A percentile compares a stretch with the other conserved stretches of the same genome.
Conservation (phyloP, 1,139 yeast species). For the Pichia sp. region DNA sequence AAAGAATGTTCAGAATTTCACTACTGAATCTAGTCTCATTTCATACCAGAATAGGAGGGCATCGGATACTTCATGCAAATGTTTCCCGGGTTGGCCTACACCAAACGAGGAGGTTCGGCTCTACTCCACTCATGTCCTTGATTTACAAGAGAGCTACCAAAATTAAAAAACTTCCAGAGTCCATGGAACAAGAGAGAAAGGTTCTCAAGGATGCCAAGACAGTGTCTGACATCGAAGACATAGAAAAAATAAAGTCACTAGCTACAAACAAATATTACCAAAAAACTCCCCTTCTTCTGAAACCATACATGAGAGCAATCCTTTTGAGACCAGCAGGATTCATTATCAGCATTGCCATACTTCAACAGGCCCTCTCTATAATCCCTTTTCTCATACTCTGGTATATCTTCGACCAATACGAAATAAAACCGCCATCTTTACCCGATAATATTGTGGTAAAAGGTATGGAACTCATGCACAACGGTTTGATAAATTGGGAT, state of each 20-base stretch:
- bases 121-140: conserved; percentile 4
- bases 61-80: background rate
- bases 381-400: conserved; percentile 74
- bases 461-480: conserved; percentile 58
- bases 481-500: conserved; percentile 34
- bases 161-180: conserved; percentile 16
- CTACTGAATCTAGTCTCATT: background rate
- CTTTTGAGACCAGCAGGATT: conserved; percentile 32
- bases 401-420: conserved; percentile 63
- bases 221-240: conserved; percentile 24
- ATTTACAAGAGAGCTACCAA: conserved; percentile 21
- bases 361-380: conserved; percentile 86
- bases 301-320: conserved; percentile 31
- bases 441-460: conserved; percentile 65
- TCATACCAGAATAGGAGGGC: background rate
- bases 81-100: background rate
- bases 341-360: conserved; percentile 54
- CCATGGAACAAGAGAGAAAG: conserved; percentile 14
- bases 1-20: conserved; percentile 2
- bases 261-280: conserved; percentile 30
- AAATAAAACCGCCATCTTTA: conserved; percentile 49
- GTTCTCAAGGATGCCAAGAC: conserved; percentile 18
- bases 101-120: conserved; percentile 7
- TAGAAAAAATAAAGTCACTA: conserved; percentile 22
- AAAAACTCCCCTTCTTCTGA: conserved; percentile 28